Percentiles rank a stretch among this genome's conserved stretches.
Evolutionary conservation across 495 filamentous ascomycete genomes (phyloP).

Genomic region (Pyronema domesticum): DNA sequence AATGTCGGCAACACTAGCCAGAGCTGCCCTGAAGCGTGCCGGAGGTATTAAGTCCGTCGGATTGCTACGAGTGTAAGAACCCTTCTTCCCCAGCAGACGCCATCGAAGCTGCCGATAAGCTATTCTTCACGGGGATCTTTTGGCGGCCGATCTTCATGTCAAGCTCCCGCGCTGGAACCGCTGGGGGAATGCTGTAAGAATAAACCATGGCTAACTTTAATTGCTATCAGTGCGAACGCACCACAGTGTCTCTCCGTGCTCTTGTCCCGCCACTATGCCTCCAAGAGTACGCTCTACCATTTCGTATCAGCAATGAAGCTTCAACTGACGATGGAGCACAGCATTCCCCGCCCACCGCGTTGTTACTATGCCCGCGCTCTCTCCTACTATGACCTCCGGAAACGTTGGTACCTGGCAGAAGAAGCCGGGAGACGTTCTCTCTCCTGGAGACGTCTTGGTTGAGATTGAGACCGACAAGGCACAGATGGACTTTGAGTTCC

Average conservation of each 20-base stretch:
- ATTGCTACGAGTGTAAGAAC: constrained; percentile 20
- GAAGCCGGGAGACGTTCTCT: constrained; percentile 73
- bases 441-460: constrained; percentile 90
- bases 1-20: constrained; percentile 23
- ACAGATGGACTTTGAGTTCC: constrained; percentile 99
- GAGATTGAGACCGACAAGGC: constrained; percentile 99
- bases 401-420: constrained; percentile 98
- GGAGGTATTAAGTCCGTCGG: constrained; percentile 15
- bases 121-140: not conserved
- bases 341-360: constrained; percentile 84
- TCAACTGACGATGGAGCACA: constrained; percentile 22
- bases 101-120: not conserved
- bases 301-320: not conserved
- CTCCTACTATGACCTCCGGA: constrained; percentile 90
- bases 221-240: constrained; percentile 15
- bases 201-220: constrained; percentile 11
- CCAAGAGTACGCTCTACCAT: constrained; percentile 38
- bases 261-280: constrained; percentile 56
- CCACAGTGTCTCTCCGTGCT: constrained; percentile 17
- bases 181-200: constrained; percentile 1
- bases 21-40: constrained; percentile 15
- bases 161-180: not conserved
- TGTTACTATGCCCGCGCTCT: constrained; percentile 95
- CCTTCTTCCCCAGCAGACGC: not conserved
- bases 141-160: not conserved